A percentile compares a stretch with the other conserved stretches of the same genome.
These are phyloP conservation scores for Sporothrix brunneoviolacea DNA, from an alignment of 2,329 filamentous ascomycete species.

Conservation along the genomic window DNA sequence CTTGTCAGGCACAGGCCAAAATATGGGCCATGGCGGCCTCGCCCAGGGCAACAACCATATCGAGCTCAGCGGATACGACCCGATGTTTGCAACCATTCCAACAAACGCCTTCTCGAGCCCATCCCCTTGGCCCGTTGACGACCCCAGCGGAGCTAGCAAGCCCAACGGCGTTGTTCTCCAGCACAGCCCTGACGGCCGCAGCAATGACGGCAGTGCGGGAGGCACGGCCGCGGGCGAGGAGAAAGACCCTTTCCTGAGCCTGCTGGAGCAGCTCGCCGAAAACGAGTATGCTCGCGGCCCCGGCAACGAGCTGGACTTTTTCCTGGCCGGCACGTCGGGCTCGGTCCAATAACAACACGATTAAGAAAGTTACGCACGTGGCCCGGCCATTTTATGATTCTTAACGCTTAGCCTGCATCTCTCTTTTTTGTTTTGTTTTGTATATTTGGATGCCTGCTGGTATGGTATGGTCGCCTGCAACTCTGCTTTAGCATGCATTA, in stretches of 20 bases:
- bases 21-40: background rate
- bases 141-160: slow-evolving; percentile 18
- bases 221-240: slow-evolving; percentile 50
- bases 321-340: slow-evolving; percentile 37
- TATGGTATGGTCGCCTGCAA: no score
- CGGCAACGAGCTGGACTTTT: slow-evolving; percentile 73
- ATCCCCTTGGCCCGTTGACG: slow-evolving; percentile 42
- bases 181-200: slow-evolving; percentile 40
- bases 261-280: slow-evolving; percentile 76
- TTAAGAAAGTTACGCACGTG: no score
- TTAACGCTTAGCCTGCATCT: no score
- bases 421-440: no score
- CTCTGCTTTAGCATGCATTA: no score
- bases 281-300: slow-evolving; percentile 65
- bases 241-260: slow-evolving; percentile 72
- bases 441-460: no score
- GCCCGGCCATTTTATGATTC: no score
- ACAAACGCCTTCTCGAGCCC: slow-evolving; percentile 48
- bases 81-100: slow-evolving; percentile 52
- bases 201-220: slow-evolving; percentile 41
- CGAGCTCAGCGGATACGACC: slow-evolving; percentile 40
- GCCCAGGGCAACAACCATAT: background rate
- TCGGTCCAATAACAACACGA: background rate
- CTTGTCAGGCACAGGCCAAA: background rate
- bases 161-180: slow-evolving; percentile 19